Conservation (phyloP, 306 rosid genomes). For the Astragalus membranaceus region DNA sequence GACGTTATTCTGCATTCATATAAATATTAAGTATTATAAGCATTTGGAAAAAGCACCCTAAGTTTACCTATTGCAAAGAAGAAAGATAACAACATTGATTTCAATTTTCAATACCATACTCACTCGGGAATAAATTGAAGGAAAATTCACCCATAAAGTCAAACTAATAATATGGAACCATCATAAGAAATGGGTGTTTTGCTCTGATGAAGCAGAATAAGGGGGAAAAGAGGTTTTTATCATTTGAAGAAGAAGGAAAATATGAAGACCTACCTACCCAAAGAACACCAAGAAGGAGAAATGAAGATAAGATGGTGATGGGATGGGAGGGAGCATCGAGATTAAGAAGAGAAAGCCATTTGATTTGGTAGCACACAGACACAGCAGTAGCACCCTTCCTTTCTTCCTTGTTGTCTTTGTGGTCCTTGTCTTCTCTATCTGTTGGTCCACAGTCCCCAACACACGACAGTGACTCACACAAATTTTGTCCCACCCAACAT, state of each 20-base stretch:
- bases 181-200: not conserved
- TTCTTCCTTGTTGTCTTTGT: not conserved
- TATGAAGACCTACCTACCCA: conserved; percentile 4
- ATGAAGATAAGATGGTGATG: conserved; percentile 1
- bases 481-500: too few species aligned
- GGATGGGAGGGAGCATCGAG: not conserved
- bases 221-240: not conserved
- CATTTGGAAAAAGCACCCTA: conserved; percentile 4
- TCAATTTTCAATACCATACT: not conserved
- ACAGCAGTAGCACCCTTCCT: not conserved
- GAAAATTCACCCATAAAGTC: not conserved
- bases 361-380: not conserved
- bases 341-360: not conserved
- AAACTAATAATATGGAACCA: not conserved
- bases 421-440: not conserved
- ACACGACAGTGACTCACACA: not conserved
- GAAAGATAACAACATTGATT: not conserved
- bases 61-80: not conserved
- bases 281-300: not conserved
- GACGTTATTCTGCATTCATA: not conserved
- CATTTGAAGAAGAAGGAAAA: not conserved
- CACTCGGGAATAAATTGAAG: not conserved
- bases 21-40: not conserved
- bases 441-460: not conserved
- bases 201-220: not conserved